phyloP scores from a whole-genome alignment of 164 flowering plant genomes.

The Pachysandra terminalis region DNA sequence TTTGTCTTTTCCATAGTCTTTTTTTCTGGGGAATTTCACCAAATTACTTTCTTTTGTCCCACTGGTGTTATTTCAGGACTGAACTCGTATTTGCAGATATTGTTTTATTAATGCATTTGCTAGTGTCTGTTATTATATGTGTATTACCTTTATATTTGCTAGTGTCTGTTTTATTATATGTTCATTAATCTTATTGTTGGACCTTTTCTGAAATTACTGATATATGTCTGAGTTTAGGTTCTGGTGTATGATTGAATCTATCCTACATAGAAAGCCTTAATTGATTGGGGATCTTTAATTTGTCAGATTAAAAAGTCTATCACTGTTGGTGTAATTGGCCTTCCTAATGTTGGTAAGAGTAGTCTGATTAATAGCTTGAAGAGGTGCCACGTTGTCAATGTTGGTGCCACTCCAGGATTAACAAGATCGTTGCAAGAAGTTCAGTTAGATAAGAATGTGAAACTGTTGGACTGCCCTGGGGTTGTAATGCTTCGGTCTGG shows the following conservation, averaged over 20 bases:
- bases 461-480: constrained; percentile 97
- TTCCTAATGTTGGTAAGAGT: constrained; percentile 99
- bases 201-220: no score
- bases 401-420: constrained; percentile 95
- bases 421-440: constrained; percentile 98
- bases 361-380: constrained; percentile 94
- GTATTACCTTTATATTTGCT: no score
- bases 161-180: no score
- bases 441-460: constrained; percentile 88
- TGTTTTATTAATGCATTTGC: no score
- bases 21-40: no score
- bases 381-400: constrained; percentile 83
- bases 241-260: neutral
- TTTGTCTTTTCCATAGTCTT: no score
- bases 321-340: constrained; percentile 88
- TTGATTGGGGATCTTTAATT: neutral
- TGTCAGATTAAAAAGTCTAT: constrained; percentile 86
- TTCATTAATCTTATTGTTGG: no score
- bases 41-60: no score
- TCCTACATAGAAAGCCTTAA: neutral
- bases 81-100: no score
- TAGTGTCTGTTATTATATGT: no score
- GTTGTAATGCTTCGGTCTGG: constrained; percentile 83
- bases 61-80: no score
- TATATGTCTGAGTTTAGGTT: no score